Conservation (phyloP, 2,329 filamentous ascomycete genomes). For the Raffaelea arxii region DNA sequence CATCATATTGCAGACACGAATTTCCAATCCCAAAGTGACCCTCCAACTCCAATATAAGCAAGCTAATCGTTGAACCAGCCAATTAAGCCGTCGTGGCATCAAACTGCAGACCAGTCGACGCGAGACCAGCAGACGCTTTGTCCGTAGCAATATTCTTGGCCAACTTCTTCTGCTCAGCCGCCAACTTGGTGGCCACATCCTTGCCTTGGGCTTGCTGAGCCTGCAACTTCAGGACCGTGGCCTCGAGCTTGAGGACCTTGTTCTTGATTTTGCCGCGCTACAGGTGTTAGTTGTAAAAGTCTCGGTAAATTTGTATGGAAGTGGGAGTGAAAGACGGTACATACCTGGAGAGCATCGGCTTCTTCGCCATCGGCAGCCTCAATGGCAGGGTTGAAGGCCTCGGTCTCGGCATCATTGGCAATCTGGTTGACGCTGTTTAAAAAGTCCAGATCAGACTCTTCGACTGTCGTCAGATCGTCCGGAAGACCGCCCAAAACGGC, state of each 20-base stretch:
- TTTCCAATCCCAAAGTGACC: too few species aligned
- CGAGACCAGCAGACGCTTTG: constrained; percentile 25
- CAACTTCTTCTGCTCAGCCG: constrained; percentile 32
- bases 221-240: constrained; percentile 32
- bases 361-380: constrained; percentile 26
- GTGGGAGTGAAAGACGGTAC: too few species aligned
- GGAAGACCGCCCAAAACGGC: constrained; percentile 19
- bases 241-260: constrained; percentile 38
- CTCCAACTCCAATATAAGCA: too few species aligned
- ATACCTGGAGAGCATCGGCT: constrained; percentile 29
- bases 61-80: too few species aligned
- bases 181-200: constrained; percentile 25
- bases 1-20: too few species aligned
- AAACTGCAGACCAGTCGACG: constrained; percentile 25
- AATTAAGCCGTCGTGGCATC: constrained; percentile 16
- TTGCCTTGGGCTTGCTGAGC: constrained; percentile 34
- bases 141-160: constrained; percentile 34
- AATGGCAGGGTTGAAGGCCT: constrained; percentile 37
- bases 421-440: constrained; percentile 32
- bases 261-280: constrained; percentile 37
- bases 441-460: constrained; percentile 27
- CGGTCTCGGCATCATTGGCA: constrained; percentile 33
- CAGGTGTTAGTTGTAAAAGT: not conserved
- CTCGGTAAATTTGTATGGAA: too few species aligned
- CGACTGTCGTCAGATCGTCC: constrained; percentile 27